Evolutionary conservation across 2,329 filamentous ascomycete genomes (phyloP).

Genomic region (Penicillium sp.): DNA sequence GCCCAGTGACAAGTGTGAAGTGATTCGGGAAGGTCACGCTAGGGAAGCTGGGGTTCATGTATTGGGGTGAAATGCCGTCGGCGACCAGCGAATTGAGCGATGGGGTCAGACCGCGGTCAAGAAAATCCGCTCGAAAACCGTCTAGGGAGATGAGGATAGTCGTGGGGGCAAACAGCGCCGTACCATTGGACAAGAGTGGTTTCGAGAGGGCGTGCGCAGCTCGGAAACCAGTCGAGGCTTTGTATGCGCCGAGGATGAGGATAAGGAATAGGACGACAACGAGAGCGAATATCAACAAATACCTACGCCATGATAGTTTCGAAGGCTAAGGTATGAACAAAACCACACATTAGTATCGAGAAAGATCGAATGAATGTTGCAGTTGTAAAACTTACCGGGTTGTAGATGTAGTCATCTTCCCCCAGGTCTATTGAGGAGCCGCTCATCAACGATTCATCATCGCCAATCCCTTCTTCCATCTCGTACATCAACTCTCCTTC

Average conservation of each 20-base stretch:
- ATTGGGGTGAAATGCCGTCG: slow-evolving; percentile 83
- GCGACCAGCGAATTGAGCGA: slow-evolving; percentile 75
- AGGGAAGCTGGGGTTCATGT: slow-evolving; percentile 93
- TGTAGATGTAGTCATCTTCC: slow-evolving; percentile 32
- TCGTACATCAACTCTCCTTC: slow-evolving; percentile 81
- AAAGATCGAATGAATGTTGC: neutral
- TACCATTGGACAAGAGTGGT: slow-evolving; percentile 69
- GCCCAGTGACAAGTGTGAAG: slow-evolving; percentile 86
- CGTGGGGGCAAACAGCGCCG: slow-evolving; percentile 83
- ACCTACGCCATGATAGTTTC: slow-evolving; percentile 31
- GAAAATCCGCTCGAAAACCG: slow-evolving; percentile 92
- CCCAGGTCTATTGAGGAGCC: slow-evolving; percentile 59
- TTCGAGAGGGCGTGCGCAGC: slow-evolving; percentile 23
- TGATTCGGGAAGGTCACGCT: slow-evolving; percentile 97
- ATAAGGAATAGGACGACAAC: slow-evolving; percentile 57
- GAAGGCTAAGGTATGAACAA: slow-evolving; percentile 11
- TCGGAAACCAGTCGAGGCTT: slow-evolving; percentile 48
- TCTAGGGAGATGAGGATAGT: slow-evolving; percentile 93
- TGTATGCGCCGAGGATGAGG: slow-evolving; percentile 58
- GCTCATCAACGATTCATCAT: slow-evolving; percentile 65
- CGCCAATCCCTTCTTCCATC: slow-evolving; percentile 74
- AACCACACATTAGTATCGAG: neutral
- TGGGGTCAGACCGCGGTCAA: slow-evolving; percentile 80
- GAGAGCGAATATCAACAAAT: slow-evolving; percentile 44
- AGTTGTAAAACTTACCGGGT: slow-evolving; percentile 22